These are phyloP conservation scores for Mercurialis annua DNA, from an alignment of 345 rosid species.

Conservation along the genomic window DNA sequence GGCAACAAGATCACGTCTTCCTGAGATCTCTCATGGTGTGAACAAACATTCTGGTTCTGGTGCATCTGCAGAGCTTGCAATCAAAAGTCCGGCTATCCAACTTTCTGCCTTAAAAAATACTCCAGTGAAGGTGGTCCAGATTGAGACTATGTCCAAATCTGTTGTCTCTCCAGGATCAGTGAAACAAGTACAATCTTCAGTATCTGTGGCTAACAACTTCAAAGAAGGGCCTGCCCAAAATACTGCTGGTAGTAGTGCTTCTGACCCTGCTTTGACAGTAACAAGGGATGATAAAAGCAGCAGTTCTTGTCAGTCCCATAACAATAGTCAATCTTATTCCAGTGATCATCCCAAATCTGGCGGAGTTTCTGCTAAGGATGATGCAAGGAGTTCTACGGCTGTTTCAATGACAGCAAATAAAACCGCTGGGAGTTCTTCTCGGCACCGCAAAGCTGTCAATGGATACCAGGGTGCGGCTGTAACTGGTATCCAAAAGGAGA, in stretches of 20 bases:
- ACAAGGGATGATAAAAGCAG: conserved; percentile 71
- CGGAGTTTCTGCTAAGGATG: conserved; percentile 56
- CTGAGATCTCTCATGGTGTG: conserved; percentile 57
- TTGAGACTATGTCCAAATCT: conserved; percentile 47
- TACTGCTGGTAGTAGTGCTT: conserved; percentile 28
- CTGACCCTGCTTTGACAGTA: conserved; percentile 39
- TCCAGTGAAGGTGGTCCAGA: conserved; percentile 47
- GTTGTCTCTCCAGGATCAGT: conserved; percentile 53
- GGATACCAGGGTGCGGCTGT: conserved; percentile 43
- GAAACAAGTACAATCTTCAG: conserved; percentile 49
- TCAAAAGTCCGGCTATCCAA: conserved; percentile 54
- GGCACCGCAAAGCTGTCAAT: conserved; percentile 54
- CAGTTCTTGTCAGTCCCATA: conserved; percentile 79
- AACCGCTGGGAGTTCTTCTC: conserved; percentile 41
- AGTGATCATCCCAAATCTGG: conserved; percentile 65
- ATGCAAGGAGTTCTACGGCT: conserved; percentile 54
- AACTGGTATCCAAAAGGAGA: conserved; percentile 47
- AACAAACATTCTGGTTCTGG: conserved; percentile 47
- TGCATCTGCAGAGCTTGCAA: conserved; percentile 56
- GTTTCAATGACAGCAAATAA: conserved; percentile 46
- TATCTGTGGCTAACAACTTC: conserved; percentile 32
- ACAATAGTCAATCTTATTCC: conserved; percentile 69
- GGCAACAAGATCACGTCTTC: conserved; percentile 57
- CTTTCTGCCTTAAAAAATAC: conserved; percentile 56
- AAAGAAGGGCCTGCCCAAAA: conserved; percentile 58